Conservation (phyloP, 2,329 filamentous ascomycete species). For the Trichoderma sp. region DNA sequence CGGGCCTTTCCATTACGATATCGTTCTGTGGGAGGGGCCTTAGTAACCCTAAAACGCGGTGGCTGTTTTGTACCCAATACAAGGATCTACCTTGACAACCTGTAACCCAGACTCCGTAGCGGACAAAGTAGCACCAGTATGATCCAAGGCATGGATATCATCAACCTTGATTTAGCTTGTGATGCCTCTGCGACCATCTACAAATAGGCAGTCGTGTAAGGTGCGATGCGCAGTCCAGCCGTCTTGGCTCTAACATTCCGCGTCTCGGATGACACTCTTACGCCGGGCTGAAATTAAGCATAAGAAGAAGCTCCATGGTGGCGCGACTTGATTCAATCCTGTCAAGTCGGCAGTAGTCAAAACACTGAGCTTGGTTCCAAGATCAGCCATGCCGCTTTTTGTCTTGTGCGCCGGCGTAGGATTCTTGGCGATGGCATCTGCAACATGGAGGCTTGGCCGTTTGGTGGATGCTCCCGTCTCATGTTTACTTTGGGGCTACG, state of each 20-base stretch:
- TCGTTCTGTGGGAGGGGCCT: background rate
- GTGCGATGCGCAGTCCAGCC: background rate
- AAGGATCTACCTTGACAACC: background rate
- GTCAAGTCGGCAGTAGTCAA: background rate
- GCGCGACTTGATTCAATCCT: background rate
- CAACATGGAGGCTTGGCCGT: background rate
- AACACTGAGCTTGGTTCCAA: background rate
- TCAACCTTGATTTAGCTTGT: background rate
- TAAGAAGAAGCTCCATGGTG: conserved; percentile 9
- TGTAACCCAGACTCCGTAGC: background rate
- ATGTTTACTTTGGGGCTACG: background rate
- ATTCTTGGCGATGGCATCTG: background rate
- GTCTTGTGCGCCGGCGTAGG: background rate
- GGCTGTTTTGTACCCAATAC: background rate
- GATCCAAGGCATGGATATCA: background rate
- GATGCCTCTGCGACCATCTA: background rate
- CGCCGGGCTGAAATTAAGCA: background rate
- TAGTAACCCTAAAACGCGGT: background rate
- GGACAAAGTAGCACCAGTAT: background rate
- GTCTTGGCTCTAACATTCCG: conserved; percentile 6
- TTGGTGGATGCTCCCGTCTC: background rate
- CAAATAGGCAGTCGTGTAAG: background rate
- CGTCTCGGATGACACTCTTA: background rate
- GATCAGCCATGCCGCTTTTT: background rate
- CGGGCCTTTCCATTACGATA: background rate